These are phyloP conservation scores for Calonectria hongkongensis DNA, from an alignment of 2,329 filamentous ascomycete species.

Conservation along the genomic window DNA sequence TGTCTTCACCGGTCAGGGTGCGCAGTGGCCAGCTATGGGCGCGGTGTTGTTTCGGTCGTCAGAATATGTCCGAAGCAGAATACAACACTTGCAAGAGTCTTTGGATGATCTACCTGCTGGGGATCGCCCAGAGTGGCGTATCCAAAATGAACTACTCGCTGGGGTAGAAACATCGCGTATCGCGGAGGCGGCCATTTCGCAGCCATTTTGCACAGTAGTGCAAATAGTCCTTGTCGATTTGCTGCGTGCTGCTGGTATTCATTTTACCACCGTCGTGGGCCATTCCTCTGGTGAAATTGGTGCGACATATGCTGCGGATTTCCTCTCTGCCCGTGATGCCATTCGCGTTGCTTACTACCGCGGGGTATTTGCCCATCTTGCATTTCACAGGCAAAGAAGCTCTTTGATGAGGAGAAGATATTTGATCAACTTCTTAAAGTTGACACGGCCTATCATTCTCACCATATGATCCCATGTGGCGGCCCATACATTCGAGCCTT, in stretches of 20 bases:
- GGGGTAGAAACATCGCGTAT: slow-evolving; percentile 42
- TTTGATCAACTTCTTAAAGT: slow-evolving; percentile 60
- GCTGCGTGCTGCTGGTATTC: slow-evolving; percentile 55
- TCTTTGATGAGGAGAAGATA: slow-evolving; percentile 42
- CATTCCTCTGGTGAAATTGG: slow-evolving; percentile 64
- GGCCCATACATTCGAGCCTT: slow-evolving; percentile 41
- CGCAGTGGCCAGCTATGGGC: slow-evolving; percentile 61
- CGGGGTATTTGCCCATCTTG: slow-evolving; percentile 26
- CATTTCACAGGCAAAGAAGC: slow-evolving; percentile 48
- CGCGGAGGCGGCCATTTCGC: slow-evolving; percentile 63
- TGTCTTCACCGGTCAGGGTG: slow-evolving; percentile 61
- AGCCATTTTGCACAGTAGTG: slow-evolving; percentile 72
- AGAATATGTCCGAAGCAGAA: slow-evolving; percentile 29
- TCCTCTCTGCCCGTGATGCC: slow-evolving; percentile 44
- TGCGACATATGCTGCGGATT: slow-evolving; percentile 60
- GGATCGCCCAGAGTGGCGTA: slow-evolving; percentile 51
- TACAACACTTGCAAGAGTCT: slow-evolving; percentile 50
- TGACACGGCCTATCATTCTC: slow-evolving; percentile 70
- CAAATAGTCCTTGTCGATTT: slow-evolving; percentile 68
- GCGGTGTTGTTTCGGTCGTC: slow-evolving; percentile 46
- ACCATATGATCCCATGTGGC: slow-evolving; percentile 63
- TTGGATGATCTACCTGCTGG: slow-evolving; percentile 41
- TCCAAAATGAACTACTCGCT: slow-evolving; percentile 52
- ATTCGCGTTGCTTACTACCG: slow-evolving; percentile 39
- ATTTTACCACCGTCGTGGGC: slow-evolving; percentile 57